Conservation (phyloP, 2,329 filamentous ascomycete genomes). For the Cytospora schulzeri region DNA sequence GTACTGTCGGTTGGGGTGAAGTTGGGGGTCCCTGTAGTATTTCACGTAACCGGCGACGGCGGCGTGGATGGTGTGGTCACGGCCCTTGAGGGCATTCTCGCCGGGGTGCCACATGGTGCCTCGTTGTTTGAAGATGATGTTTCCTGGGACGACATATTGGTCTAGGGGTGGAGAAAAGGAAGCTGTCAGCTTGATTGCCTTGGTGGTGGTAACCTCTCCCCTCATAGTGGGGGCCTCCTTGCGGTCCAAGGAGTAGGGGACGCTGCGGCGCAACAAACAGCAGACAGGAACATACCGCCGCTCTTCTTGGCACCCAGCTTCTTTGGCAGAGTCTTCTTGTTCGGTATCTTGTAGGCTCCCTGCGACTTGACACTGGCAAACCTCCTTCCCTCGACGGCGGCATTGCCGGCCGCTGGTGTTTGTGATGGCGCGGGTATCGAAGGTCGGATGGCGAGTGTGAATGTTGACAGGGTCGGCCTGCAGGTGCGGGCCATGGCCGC, state of each 20-base stretch:
- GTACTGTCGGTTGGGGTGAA: slow-evolving; percentile 86
- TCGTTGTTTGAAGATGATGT: slow-evolving; percentile 97
- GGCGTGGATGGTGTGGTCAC: slow-evolving; percentile 94
- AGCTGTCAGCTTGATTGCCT: slow-evolving; percentile 1
- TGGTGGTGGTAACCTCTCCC: background rate
- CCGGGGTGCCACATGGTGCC: slow-evolving; percentile 94
- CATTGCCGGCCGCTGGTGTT: slow-evolving; percentile 42
- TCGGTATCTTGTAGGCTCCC: slow-evolving; percentile 67
- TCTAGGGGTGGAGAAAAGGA: slow-evolving; percentile 51
- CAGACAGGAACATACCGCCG: slow-evolving; percentile 63
- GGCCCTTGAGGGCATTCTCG: slow-evolving; percentile 92
- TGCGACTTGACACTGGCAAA: slow-evolving; percentile 64
- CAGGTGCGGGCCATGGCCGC: slow-evolving; percentile 35
- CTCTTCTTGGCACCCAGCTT: slow-evolving; percentile 93
- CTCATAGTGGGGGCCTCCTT: background rate
- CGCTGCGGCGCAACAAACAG: background rate
- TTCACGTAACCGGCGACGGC: slow-evolving; percentile 87
- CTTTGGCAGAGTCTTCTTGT: slow-evolving; percentile 67
- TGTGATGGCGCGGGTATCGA: slow-evolving; percentile 30
- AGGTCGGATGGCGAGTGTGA: slow-evolving; percentile 30
- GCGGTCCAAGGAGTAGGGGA: background rate
- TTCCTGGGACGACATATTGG: slow-evolving; percentile 91
- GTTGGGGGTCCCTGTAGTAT: slow-evolving; percentile 87
- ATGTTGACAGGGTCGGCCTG: slow-evolving; percentile 30
- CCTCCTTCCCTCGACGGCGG: slow-evolving; percentile 52